Evolutionary conservation across 2,329 filamentous ascomycete genomes (phyloP), one percentile per base, ranked within the genome.

Genomic region (Neophaeococcomyces mojaviensis): DNA sequence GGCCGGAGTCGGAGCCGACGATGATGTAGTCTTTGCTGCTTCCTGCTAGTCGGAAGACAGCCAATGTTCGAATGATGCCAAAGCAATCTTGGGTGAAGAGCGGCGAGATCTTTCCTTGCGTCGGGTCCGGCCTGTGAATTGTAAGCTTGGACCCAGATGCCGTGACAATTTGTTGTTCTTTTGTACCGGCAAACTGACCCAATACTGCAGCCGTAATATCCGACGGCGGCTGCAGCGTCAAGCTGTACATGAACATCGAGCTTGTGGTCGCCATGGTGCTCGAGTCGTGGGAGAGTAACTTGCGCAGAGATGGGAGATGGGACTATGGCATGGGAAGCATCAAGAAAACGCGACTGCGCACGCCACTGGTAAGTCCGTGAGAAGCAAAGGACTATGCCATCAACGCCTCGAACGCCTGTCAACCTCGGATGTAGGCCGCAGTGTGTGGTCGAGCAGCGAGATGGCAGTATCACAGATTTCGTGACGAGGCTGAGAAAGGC

Each of bases 1-100:
- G 86, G 54, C 92, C 92, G 22, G 92, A 97, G 69, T 99, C 92
- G 39, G 89, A 94, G 44, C 88, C 86, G 56, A 98, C 79, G 59
- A 97, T 92, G 58, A 99, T 83, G 64, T 94, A 94, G 75, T 99
- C 92, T 84, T 96, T 97, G 60, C 75, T 89, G 66, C 88, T 94
- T 54, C 94, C 94, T 41, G 94, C 89, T 51, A 98, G 76, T 49
- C 92, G 81, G 64, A 97, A 97, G 20, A 88, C 81, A 46, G 88
- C 85, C 57, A 99, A 77, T 36, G 84, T 81, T 54, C 94, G 80
- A 55, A 98, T 90, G 61, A 98, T 96, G 55, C 89, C 90, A 68
- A 98, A 98, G 39, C 94, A 79, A 73, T 98, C 86, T 63, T 97
- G 90, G 2, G 90, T 88, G 51, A 94, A 78, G 22, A 96, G 70